Evolutionary conservation across 495 filamentous ascomycete species (phyloP), one percentile per base, ranked within the genome.

Genomic region (Podospora tetraspora): DNA sequence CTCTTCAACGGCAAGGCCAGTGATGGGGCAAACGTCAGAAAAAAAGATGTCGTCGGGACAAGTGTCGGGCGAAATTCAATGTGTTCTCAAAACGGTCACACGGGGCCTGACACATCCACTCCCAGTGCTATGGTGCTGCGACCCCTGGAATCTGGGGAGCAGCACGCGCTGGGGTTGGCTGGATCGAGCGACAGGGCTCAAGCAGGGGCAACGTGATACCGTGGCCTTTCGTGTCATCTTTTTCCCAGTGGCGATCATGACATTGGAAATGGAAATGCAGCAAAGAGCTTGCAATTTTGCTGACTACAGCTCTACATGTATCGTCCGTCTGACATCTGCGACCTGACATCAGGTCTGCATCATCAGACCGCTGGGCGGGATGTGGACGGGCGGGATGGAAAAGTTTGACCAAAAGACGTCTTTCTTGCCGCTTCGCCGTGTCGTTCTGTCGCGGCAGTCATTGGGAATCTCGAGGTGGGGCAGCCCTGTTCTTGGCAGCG

Each of bases 181-280:
- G 61, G 27, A 62, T 22, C 61, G n/a, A 62, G 61, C 61, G 27
- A 62, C 61, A 29, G 29, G 61, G 61, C 27, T 21, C 61, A 32
- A 24, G 29, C 24, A 30, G 59, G 59, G 59, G 59, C 27, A 62
- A 62, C 32, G 27, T 37, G 61, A 62, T 62, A 62, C 61, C 61
- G 61, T 62, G 61, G 61, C 61, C 61, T 62, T 62, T 62, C 27
- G 13, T 62, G 27, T 52, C 43, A 16, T 16, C 34, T 16, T 52
- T 52, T 8, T 52, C 32, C 43, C 43, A 52, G 43, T 52, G 43
- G 43, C 43, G 43, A 52, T 43, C 19, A 8, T 52, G 43, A n/a
- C 16, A 52, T 16, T n/a, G 43, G 43, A 8, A 52, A 52, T 52
- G 43, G 43, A 3, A 34, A 52, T 52, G 43, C 19, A 1, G 10